phyloP scores from a whole-genome alignment of 208 protist species.

The Leishmania guyanensis region DNA sequence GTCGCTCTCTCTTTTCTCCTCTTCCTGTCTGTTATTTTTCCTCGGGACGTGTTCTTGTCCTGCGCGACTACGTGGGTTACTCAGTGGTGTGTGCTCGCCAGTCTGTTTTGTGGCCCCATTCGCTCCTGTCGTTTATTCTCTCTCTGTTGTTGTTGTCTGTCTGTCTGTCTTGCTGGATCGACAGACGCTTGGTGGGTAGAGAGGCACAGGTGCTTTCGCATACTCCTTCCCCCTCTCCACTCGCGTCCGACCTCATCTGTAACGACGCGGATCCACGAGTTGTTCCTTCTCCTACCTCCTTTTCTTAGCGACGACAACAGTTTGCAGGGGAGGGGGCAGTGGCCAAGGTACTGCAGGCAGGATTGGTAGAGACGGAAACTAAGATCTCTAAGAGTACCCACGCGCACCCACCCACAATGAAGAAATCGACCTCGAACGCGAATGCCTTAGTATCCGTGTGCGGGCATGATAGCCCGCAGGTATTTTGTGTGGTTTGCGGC shows the following conservation, averaged over 20 bases:
- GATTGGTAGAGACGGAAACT: background rate
- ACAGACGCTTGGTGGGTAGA: too few species aligned
- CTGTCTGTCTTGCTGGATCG: background rate
- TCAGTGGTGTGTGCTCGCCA: too few species aligned
- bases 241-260: background rate
- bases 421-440: conserved; percentile 5
- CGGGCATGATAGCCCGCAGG: background rate
- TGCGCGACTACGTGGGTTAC: too few species aligned
- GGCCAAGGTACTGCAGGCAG: background rate
- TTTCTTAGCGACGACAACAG: background rate
- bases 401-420: background rate
- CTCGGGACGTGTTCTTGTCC: too few species aligned
- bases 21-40: background rate
- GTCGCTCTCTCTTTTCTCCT: too few species aligned
- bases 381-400: background rate
- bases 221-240: background rate
- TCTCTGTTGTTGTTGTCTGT: background rate
- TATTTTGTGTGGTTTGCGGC: conserved; percentile 74
- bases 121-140: background rate
- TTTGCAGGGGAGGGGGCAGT: background rate
- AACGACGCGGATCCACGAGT: background rate
- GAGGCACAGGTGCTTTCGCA: background rate
- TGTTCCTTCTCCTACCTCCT: background rate
- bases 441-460: background rate
- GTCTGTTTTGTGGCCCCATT: too few species aligned